These are phyloP conservation scores for Schrenkiella parvula DNA, from an alignment of 345 rosid genomes.

Conservation along the genomic window DNA sequence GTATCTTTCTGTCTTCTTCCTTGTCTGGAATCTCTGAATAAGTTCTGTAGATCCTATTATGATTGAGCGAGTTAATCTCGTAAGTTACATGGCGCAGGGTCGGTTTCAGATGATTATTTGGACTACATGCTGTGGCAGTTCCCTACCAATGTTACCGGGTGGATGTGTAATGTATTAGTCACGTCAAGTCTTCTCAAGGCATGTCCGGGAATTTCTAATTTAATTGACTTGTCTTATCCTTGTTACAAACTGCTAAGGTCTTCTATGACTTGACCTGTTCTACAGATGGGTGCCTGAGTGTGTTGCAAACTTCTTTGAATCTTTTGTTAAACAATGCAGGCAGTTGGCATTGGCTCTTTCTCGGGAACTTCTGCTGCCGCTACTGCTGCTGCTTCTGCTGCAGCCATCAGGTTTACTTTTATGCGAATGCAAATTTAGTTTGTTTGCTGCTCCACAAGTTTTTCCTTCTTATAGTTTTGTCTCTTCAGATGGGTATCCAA, in stretches of 20 bases:
- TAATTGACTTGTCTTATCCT: neutral
- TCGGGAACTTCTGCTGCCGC: slow-evolving; percentile 84
- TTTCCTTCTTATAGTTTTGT: slow-evolving; percentile 1
- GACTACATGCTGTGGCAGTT: slow-evolving; percentile 86
- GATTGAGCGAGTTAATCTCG: neutral
- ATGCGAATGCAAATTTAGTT: neutral
- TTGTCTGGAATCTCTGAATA: neutral
- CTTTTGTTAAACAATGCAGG: slow-evolving; percentile 46
- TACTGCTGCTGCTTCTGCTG: slow-evolving; percentile 79
- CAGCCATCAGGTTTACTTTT: slow-evolving; percentile 56
- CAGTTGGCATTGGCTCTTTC: slow-evolving; percentile 89
- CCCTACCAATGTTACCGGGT: slow-evolving; percentile 93
- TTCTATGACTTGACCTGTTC: neutral
- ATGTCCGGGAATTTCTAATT: slow-evolving; percentile 4
- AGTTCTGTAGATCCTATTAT: neutral
- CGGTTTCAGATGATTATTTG: slow-evolving; percentile 94
- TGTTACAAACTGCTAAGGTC: slow-evolving; percentile 11
- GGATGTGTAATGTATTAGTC: slow-evolving; percentile 89
- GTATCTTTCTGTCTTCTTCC: neutral
- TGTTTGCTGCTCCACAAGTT: neutral
- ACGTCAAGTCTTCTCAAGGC: slow-evolving; percentile 98
- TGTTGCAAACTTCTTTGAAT: neutral
- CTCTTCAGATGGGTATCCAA: slow-evolving; percentile 91
- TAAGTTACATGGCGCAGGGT: slow-evolving; percentile 51
- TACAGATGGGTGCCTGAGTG: neutral